Evolutionary conservation across 495 filamentous ascomycete genomes (phyloP), one percentile per base, ranked within the genome.

Genomic region (Oidiodendron maius): DNA sequence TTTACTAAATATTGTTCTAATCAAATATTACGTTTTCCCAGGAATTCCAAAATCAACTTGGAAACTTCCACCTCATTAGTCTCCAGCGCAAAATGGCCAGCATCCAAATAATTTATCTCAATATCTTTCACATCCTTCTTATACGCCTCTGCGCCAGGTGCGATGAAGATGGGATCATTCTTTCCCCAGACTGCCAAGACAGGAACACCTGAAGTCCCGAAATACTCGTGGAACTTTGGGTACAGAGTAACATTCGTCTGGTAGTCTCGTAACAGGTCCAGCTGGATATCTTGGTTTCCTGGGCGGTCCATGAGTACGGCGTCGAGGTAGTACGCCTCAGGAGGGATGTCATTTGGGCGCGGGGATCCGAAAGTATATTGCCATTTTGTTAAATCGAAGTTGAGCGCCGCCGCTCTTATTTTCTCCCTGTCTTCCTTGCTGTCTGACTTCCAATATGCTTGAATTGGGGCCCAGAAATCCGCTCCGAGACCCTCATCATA

Each of bases 11-110:
- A 39, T 17, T 39, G 11, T 16, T 17, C 12, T 5, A 26, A 9
- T 47, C 22, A 47, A 47, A 47, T 36, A 8, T 22, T 22, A 47
- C 3, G 38, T 41, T 55, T 68, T 21, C 46, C 59, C 44, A 78
- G 61, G 54, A 81, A 78, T 8, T 51, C 53, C 42, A 66, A 48
- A 24, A 76, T 74, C 53, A 70, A 57, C 35, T 46, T 37, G 8
- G 69, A 76, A 59, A 83, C 70, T 52, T 66, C 61, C 43, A 52
- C 55, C 38, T 65, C 61, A 50, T 82, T 68, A 3, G 65, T 77
- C 68, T 83, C 78, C 4, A 78, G 58, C 16, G 76, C 79, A 68
- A 82, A 83, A 59, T 84, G 81, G 1, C 77, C 77, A 0, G 71
- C 71, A 61, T 85, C 77, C 40, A 82, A 48, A 35, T 74, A 62